phyloP scores from a whole-genome alignment of 2,329 filamentous ascomycete genomes.

The Colletotrichum nymphaeae region DNA sequence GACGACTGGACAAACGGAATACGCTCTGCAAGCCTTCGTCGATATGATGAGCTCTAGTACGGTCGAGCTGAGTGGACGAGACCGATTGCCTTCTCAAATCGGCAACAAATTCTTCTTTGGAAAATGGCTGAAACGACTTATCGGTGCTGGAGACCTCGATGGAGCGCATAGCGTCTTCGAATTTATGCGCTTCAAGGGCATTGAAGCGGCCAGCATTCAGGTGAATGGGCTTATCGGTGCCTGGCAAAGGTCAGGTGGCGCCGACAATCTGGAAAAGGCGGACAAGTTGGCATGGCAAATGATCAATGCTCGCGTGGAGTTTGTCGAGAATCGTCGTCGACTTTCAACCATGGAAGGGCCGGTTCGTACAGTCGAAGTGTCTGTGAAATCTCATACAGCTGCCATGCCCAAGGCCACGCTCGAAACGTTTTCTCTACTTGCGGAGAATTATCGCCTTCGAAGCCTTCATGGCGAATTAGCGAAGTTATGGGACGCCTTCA shows the following conservation, averaged over 20 bases:
- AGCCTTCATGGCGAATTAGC: conserved; percentile 68
- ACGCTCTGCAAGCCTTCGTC: conserved; percentile 81
- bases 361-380: conserved; percentile 41
- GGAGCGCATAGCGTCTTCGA: conserved; percentile 79
- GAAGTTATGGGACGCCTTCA: conserved; percentile 71
- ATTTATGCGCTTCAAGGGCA: conserved; percentile 77
- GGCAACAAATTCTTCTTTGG: conserved; percentile 86
- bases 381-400: conserved; percentile 20
- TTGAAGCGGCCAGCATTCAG: conserved; percentile 78
- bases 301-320: conserved; percentile 75
- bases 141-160: conserved; percentile 77
- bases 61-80: conserved; percentile 57
- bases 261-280: conserved; percentile 67
- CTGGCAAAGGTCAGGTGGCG: conserved; percentile 74
- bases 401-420: conserved; percentile 70
- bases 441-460: conserved; percentile 76
- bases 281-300: conserved; percentile 81
- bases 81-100: conserved; percentile 59
- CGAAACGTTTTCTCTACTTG: conserved; percentile 82
- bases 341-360: conserved; percentile 40
- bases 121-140: conserved; percentile 88
- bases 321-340: conserved; percentile 63
- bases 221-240: conserved; percentile 86
- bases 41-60: conserved; percentile 84
- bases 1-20: conserved; percentile 70